phyloP scores from a whole-genome alignment of 345 rosid genomes.

The Mangifera indica region DNA sequence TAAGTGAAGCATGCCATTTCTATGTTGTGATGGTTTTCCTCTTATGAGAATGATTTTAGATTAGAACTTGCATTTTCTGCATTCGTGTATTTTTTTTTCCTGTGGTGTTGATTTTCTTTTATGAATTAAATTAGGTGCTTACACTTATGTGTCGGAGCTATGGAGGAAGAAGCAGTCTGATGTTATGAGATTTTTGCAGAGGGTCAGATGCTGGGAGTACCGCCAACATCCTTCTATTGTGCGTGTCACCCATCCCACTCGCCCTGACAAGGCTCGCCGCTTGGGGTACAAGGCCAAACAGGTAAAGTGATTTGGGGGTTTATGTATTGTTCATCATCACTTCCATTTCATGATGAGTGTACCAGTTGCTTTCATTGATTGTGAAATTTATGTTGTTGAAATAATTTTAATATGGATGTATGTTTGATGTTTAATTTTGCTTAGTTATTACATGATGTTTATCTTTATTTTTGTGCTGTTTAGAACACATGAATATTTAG shows the following conservation, averaged over 20 bases:
- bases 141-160: slow-evolving; percentile 95
- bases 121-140: slow-evolving; percentile 53
- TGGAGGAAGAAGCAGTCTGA: slow-evolving; percentile 99
- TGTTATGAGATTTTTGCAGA: slow-evolving; percentile 96
- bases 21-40: too few relatives aligned
- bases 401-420: neutral
- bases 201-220: slow-evolving; percentile 99
- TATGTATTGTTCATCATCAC: neutral
- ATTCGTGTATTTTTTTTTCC: neutral
- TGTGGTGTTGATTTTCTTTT: neutral
- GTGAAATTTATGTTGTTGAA: neutral
- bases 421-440: neutral
- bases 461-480: neutral
- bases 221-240: slow-evolving; percentile 96
- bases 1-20: neutral
- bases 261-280: slow-evolving; percentile 96
- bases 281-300: slow-evolving; percentile 99
- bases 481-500: neutral
- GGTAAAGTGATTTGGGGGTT: slow-evolving; percentile 34
- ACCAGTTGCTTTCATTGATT: neutral
- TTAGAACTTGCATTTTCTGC: too few relatives aligned
- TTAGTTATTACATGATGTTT: neutral
- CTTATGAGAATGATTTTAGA: too few relatives aligned
- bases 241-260: slow-evolving; percentile 85
- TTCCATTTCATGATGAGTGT: neutral